Conservation (phyloP, 1,284 basidiomycete genomes). For the Xerocomus nothofagi region DNA sequence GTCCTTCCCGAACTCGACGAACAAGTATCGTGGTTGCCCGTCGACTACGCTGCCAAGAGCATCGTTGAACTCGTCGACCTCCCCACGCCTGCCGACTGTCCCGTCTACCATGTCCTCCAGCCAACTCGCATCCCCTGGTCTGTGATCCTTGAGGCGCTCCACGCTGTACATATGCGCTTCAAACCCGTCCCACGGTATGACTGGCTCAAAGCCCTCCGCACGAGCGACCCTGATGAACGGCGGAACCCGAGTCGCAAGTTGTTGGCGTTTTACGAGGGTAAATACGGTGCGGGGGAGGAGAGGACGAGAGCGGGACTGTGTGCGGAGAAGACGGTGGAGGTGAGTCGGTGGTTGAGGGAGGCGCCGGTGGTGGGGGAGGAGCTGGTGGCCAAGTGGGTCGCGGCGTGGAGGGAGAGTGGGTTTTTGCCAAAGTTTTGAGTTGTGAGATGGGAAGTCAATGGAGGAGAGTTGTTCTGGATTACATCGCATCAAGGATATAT, state of each 20-base stretch:
- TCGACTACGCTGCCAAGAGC: constrained; percentile 52
- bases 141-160: constrained; percentile 45
- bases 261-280: constrained; percentile 40
- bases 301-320: constrained; percentile 19
- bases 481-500: no score
- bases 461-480: not conserved
- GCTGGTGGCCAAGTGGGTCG: constrained; percentile 39
- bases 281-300: constrained; percentile 29
- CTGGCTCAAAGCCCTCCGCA: constrained; percentile 49
- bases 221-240: constrained; percentile 42
- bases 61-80: constrained; percentile 48
- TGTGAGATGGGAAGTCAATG: not conserved
- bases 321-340: constrained; percentile 28
- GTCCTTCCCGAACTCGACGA: constrained; percentile 48
- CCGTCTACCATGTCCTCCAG: constrained; percentile 53
- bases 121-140: constrained; percentile 42
- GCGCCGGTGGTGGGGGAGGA: constrained; percentile 28
- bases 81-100: constrained; percentile 19
- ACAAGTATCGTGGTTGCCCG: constrained; percentile 56
- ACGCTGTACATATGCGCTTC: constrained; percentile 43
- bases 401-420: constrained; percentile 33
- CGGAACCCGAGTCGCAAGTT: constrained; percentile 53
- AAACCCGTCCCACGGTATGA: constrained; percentile 41
- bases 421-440: constrained; percentile 26
- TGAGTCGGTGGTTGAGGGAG: constrained; percentile 29